Base-by-base conservation (phyloP, 2,329 filamentous ascomycete genomes). In the Didymella pomorum region DNA sequence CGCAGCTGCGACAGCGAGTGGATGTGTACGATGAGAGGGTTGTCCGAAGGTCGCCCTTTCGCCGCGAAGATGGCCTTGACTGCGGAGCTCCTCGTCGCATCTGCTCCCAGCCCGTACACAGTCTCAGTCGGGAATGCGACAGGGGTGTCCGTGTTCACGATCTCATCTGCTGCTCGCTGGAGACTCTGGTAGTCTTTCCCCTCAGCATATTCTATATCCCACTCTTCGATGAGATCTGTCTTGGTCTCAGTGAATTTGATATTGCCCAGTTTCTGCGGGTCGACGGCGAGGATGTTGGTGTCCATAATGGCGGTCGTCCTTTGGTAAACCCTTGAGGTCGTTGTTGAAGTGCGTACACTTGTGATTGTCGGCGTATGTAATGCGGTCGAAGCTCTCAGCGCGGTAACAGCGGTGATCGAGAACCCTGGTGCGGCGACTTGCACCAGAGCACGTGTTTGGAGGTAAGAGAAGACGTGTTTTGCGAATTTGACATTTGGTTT, bases 41-140 rank as follows among this genome's bases (percentile, higher is more conserved):
- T 99, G 74, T 99, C 95, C 7, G 90, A 90, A 3, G 95, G 95
- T 54, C 95, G 82, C 55, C 92, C 90, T 79, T 99, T 99, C 51
- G 92, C 93, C 21, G 86, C 83, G 77, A 95, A 99, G 66, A 99
- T 99, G n/a, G 93, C 93, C 71, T 85, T 87, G 7, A 98, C 94
- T 2, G 94, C 90, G 23, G 81, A 82, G 70, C 89, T 92, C 68
- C 92, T 86, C 25, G 93, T 98, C 11, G 95, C 95, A 79, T 98
- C 95, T 14, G 95, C 95, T n/a, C 93, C 95, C 8, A 99, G 84
- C 0, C 95, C 95, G 75, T 99, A 99, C 0, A 99, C 95, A 0
- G 95, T 99, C 79, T 99, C 95, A 0, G 95, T 99, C 0, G 95
- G 95, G 74, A 99, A 99, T 1, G 92, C 95, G 46, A 99, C 92